Evolutionary conservation across 768 basidiomycete genomes (phyloP).

Genomic region (Podaxis sp.): DNA sequence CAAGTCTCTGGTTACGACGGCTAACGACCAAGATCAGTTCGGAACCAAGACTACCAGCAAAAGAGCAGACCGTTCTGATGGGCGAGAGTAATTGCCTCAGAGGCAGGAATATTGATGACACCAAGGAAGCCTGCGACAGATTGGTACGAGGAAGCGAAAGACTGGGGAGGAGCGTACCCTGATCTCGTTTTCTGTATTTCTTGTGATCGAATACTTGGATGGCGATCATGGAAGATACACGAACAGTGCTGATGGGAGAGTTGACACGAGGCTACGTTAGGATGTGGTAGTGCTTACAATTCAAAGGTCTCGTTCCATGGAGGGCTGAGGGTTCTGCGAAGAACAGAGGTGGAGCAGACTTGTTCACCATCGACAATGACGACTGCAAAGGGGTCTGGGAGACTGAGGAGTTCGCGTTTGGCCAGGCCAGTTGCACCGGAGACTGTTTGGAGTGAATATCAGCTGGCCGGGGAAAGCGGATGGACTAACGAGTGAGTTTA

Average conservation of each 20-base stretch:
- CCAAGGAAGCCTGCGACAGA: slow-evolving; percentile 52
- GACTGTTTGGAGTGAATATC: slow-evolving; percentile 40
- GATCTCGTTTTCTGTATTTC: slow-evolving; percentile 86
- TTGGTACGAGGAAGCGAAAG: slow-evolving; percentile 15
- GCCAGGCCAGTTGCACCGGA: slow-evolving; percentile 73
- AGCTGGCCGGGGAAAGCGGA: slow-evolving; percentile 2
- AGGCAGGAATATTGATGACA: slow-evolving; percentile 53
- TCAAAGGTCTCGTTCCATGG: slow-evolving; percentile 88
- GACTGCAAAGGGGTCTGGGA: slow-evolving; percentile 89
- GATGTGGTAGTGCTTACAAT: slow-evolving; percentile 50
- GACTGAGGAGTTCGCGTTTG: slow-evolving; percentile 76
- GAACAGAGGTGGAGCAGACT: slow-evolving; percentile 72
- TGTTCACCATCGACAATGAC: slow-evolving; percentile 86
- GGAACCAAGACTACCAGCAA: slow-evolving; percentile 18
- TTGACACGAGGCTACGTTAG: slow-evolving; percentile 15
- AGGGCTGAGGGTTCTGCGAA: slow-evolving; percentile 67
- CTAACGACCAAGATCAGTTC: slow-evolving; percentile 30
- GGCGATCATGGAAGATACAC: slow-evolving; percentile 69
- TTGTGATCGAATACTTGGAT: slow-evolving; percentile 91
- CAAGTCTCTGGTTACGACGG: slow-evolving; percentile 74
- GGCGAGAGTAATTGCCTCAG: slow-evolving; percentile 53
- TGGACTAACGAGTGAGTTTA: slow-evolving; percentile 45
- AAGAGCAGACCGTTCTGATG: slow-evolving; percentile 43
- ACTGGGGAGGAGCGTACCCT: slow-evolving; percentile 48
- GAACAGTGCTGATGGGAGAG: slow-evolving; percentile 54